These are phyloP conservation scores for Graphiopsis chlorocephala DNA, from an alignment of 2,329 filamentous ascomycete genomes.

Conservation along the genomic window DNA sequence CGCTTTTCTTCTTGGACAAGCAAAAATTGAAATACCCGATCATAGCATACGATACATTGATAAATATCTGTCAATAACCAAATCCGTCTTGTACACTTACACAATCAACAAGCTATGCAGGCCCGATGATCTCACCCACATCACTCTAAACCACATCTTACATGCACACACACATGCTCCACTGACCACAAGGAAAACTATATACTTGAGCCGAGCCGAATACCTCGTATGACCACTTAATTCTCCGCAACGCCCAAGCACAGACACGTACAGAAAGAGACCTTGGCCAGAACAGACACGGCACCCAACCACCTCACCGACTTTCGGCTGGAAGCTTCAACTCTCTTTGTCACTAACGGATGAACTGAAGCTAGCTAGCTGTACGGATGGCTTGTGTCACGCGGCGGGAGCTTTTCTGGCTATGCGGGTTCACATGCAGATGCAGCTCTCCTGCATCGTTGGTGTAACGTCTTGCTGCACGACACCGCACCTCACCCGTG, in stretches of 20 bases:
- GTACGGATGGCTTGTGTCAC: neutral
- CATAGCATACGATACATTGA: neutral
- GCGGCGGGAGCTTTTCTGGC: neutral
- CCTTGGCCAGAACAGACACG: neutral
- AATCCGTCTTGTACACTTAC: neutral
- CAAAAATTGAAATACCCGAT: neutral
- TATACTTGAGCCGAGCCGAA: neutral
- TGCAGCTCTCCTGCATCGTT: constrained; percentile 1
- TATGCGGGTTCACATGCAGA: neutral
- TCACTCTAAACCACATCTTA: neutral
- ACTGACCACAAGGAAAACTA: neutral
- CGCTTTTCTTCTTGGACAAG: neutral
- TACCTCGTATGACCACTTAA: neutral
- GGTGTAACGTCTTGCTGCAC: neutral
- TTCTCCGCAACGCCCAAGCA: neutral
- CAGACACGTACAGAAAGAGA: neutral
- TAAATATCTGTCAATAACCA: neutral
- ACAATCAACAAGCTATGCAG: too few relatives aligned
- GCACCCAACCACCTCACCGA: neutral
- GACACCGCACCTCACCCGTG: neutral
- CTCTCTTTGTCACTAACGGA: neutral
- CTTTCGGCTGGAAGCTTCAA: neutral
- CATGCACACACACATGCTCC: neutral
- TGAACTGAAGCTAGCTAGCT: neutral
- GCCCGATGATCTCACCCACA: neutral